These are phyloP conservation scores for Rhodocollybia butyracea DNA, from an alignment of 768 basidiomycete genomes.

Conservation along the genomic window DNA sequence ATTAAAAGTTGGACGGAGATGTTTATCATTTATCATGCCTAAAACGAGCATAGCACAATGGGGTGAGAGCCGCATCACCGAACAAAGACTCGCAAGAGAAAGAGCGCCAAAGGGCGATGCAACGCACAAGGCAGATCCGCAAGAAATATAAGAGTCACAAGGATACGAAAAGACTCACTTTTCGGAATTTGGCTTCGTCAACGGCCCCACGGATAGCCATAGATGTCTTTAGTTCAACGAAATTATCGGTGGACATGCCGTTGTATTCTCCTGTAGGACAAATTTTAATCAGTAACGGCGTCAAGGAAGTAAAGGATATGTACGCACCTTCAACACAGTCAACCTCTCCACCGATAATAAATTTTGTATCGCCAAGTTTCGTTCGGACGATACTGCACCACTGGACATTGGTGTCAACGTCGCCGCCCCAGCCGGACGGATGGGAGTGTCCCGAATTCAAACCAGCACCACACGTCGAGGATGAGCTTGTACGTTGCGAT, in stretches of 20 bases:
- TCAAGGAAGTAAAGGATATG: neutral
- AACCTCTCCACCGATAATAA: constrained; percentile 87
- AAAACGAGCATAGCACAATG: too few relatives aligned
- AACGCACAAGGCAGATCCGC: too few relatives aligned
- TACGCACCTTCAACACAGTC: constrained; percentile 78
- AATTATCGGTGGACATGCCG: constrained; percentile 59
- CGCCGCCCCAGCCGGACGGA: constrained; percentile 66
- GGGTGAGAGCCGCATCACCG: too few relatives aligned
- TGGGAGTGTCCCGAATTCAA: too few relatives aligned
- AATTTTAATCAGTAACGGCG: constrained; percentile 11
- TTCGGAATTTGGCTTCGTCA: constrained; percentile 76
- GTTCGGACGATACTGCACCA: constrained; percentile 92
- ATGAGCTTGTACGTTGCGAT: neutral
- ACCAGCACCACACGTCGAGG: too few relatives aligned
- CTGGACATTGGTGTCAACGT: constrained; percentile 85
- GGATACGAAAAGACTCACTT: constrained; percentile 44
- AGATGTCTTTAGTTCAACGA: constrained; percentile 89
- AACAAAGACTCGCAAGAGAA: neutral
- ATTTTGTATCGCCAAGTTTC: constrained; percentile 65
- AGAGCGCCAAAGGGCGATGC: too few relatives aligned
- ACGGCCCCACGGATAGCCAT: constrained; percentile 57
- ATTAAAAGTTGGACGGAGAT: too few relatives aligned
- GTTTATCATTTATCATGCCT: too few relatives aligned
- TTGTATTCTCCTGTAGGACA: constrained; percentile 50
- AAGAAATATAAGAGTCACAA: constrained; percentile 3